A percentile compares a stretch with the other conserved stretches of the same genome.
Evolutionary conservation across 306 rosid genomes (phyloP).

Genomic region (Pachyrhizus erosus): DNA sequence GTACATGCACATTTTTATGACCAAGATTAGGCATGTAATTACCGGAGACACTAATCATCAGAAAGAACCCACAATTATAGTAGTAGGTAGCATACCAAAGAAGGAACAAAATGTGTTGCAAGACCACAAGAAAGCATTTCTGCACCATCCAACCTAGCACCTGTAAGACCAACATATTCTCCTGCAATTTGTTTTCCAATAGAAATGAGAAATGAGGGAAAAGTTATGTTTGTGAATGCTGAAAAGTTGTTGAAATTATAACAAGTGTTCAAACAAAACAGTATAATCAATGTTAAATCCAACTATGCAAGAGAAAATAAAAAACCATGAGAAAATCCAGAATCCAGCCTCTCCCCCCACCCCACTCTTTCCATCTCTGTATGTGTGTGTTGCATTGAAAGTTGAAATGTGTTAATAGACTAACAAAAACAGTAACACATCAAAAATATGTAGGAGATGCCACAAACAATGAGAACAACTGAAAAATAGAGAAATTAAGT

Average conservation of each 20-base stretch:
- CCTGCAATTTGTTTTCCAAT: conserved; percentile 65
- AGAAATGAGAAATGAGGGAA: conserved; percentile 33
- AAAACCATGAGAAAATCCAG: conserved; percentile 15
- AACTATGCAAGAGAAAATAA: conserved; percentile 26
- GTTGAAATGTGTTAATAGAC: conserved; percentile 3
- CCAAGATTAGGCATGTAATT: neutral
- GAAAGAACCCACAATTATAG: conserved; percentile 24
- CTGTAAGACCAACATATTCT: conserved; percentile 91
- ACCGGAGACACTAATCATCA: neutral
- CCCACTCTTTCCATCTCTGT: neutral
- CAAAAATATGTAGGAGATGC: conserved; percentile 17
- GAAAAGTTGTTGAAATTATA: conserved; percentile 7
- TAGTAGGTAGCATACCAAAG: conserved; percentile 60
- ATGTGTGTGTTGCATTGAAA: neutral
- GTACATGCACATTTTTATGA: conserved; percentile 1
- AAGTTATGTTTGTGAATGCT: conserved; percentile 15
- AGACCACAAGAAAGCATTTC: conserved; percentile 97
- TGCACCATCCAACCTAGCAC: conserved; percentile 93
- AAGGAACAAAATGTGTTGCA: conserved; percentile 92
- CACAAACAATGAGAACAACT: neutral
- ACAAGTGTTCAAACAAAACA: conserved; percentile 23
- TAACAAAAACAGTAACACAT: neutral
- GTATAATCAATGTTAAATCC: conserved; percentile 14
- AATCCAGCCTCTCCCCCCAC: neutral
- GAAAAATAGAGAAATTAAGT: conserved; percentile 28